phyloP scores from a whole-genome alignment of 2,329 filamentous ascomycete genomes.

The Ophiostoma piceae region DNA sequence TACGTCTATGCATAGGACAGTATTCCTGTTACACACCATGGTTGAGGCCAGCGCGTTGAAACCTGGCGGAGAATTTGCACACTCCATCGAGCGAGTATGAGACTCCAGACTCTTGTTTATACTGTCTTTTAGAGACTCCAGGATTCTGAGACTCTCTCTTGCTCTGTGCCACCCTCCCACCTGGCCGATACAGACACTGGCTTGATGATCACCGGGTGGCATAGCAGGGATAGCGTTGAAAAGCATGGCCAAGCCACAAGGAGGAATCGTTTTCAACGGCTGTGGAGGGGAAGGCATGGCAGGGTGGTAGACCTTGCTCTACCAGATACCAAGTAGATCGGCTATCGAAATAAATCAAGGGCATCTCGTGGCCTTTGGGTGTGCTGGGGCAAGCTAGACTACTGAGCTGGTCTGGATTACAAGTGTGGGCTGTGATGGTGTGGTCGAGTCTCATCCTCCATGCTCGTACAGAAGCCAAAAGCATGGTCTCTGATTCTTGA shows the following conservation, averaged over 20 bases:
- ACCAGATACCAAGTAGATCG: neutral
- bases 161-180: conserved; percentile 24
- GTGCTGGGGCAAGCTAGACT: neutral
- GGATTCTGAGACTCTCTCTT: neutral
- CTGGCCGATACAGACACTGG: conserved; percentile 20
- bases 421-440: neutral
- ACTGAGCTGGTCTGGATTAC: neutral
- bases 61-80: conserved; percentile 30
- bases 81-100: conserved; percentile 23
- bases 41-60: conserved; percentile 26
- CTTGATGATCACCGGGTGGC: conserved; percentile 24
- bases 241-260: neutral
- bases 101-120: conserved; percentile 18
- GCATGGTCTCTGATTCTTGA: neutral
- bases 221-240: conserved; percentile 9
- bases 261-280: neutral
- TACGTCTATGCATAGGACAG: neutral
- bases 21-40: conserved; percentile 25
- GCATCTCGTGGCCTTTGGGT: neutral
- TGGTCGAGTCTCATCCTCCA: neutral
- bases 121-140: conserved; percentile 20
- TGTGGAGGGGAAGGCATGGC: neutral
- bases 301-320: neutral
- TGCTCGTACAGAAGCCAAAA: neutral
- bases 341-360: neutral